Conservation (phyloP, 2,329 filamentous ascomycete genomes). For the Sporothrix humicola region DNA sequence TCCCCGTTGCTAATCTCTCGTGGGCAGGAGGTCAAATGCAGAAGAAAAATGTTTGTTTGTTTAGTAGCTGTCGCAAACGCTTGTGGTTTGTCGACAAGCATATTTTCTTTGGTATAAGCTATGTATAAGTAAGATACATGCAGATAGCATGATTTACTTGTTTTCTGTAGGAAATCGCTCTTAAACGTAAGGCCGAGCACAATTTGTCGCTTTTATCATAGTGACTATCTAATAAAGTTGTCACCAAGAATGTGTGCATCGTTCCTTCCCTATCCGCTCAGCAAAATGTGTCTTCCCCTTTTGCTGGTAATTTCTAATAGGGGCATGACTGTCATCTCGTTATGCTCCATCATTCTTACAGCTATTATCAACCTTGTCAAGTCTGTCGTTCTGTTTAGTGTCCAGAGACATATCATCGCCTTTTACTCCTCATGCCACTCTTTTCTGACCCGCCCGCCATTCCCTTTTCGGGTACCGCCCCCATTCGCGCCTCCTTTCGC, state of each 20-base stretch:
- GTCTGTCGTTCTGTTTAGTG: no score
- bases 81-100: background rate
- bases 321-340: background rate
- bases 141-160: no score
- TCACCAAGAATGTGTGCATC: background rate
- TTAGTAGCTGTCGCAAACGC: background rate
- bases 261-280: background rate
- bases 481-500: conserved; percentile 43
- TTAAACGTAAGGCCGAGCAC: background rate
- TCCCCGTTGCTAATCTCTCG: conserved; percentile 38
- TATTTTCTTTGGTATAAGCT: no score
- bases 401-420: conserved; percentile 3
- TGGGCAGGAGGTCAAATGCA: conserved; percentile 13
- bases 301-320: background rate
- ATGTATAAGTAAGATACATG: no score
- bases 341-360: no score
- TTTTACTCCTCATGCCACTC: conserved; percentile 36
- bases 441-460: conserved; percentile 46
- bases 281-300: background rate
- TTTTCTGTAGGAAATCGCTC: no score
- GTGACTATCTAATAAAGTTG: no score
- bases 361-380: no score
- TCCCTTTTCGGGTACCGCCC: conserved; percentile 45
- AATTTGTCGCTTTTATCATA: background rate
- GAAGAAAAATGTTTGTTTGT: background rate